Percentiles rank a stretch among this genome's conserved stretches.
These are phyloP conservation scores for Pseudocercospora crystallina DNA, from an alignment of 2,329 filamentous ascomycete genomes.

Conservation along the genomic window DNA sequence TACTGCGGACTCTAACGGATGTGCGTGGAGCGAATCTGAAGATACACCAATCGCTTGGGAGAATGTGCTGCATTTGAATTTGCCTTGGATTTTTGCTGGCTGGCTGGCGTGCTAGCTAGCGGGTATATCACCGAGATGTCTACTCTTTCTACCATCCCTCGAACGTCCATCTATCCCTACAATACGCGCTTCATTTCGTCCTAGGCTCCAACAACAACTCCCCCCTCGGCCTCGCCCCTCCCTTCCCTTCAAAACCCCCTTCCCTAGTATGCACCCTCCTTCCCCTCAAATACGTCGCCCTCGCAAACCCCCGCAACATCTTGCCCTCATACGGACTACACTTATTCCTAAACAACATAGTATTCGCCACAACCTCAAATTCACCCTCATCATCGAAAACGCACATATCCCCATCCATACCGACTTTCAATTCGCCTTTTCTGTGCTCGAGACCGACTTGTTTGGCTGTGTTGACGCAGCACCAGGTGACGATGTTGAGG, in stretches of 20 bases:
- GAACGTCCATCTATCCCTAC: no score
- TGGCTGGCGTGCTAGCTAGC: not conserved
- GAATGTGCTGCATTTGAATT: no score
- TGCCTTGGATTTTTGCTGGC: not conserved
- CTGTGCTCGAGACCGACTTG: constrained; percentile 80
- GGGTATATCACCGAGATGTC: constrained; percentile 1
- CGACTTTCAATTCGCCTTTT: constrained; percentile 78
- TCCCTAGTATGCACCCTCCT: constrained; percentile 70
- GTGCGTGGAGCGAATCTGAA: constrained; percentile 1
- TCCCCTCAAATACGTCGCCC: constrained; percentile 83
- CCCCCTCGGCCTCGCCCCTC: constrained; percentile 48
- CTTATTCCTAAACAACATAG: constrained; percentile 94
- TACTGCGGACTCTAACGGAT: not conserved
- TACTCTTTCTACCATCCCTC: not conserved
- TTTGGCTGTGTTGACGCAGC: constrained; percentile 78
- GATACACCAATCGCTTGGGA: not conserved
- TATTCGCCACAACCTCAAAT: constrained; percentile 67
- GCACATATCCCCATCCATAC: constrained; percentile 86
- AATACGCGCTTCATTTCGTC: constrained; percentile 23
- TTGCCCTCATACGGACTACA: constrained; percentile 88
- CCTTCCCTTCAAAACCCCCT: constrained; percentile 60
- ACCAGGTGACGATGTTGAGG: constrained; percentile 80
- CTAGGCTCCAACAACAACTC: constrained; percentile 53
- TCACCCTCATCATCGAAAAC: constrained; percentile 83
- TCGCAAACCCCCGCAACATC: constrained; percentile 72